Evolutionary conservation across 208 protist species (phyloP).

Genomic region (Tritrichomonas musculus): DNA sequence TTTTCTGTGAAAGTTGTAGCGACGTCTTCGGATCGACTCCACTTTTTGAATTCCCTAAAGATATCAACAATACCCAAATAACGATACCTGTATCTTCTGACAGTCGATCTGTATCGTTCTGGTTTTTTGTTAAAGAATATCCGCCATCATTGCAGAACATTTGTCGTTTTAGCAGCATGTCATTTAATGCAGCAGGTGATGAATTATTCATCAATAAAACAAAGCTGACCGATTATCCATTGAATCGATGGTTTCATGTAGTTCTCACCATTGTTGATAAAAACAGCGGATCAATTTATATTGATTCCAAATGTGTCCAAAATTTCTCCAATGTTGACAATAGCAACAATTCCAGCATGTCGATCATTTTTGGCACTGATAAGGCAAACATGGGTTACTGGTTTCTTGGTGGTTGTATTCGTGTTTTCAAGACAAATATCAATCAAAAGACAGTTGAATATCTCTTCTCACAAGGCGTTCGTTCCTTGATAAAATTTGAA

Average conservation of each 20-base stretch:
- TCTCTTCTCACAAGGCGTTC: too few species aligned
- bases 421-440: not conserved
- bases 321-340: too few species aligned
- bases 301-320: not conserved
- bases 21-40: not conserved
- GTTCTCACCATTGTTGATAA: not conserved
- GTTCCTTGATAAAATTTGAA: too few species aligned
- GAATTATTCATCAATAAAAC: not conserved
- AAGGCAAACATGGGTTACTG: not conserved
- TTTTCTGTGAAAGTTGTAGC: not conserved
- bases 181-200: not conserved
- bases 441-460: too few species aligned
- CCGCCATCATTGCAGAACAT: not conserved
- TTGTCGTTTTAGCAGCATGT: not conserved
- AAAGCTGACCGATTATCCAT: not conserved
- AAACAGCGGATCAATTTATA: not conserved
- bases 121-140: constrained; percentile 11
- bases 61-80: not conserved
- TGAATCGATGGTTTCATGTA: not conserved
- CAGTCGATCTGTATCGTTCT: not conserved
- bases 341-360: not conserved
- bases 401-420: not conserved
- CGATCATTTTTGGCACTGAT: not conserved
- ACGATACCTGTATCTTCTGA: not conserved
- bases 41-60: constrained; percentile 1